Conservation (phyloP, 129 eudicot species). For the Sambucus nigra region DNA sequence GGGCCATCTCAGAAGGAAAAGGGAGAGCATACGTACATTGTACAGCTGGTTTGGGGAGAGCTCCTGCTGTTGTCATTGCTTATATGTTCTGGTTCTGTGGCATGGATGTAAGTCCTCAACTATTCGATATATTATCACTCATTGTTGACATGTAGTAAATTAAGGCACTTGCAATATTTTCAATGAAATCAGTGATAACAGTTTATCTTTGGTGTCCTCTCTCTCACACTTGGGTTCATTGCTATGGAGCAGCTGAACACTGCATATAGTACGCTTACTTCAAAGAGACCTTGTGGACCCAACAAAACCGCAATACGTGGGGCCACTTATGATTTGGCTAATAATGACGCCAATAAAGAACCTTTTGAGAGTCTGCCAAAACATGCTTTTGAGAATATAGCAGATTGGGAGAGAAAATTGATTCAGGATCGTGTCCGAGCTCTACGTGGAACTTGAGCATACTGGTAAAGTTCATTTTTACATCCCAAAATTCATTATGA, state of each 20-base stretch:
- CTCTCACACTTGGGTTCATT: background rate
- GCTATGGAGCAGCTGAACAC: slow-evolving; percentile 46
- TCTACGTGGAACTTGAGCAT: slow-evolving; percentile 58
- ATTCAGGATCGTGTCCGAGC: slow-evolving; percentile 74
- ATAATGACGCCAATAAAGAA: slow-evolving; percentile 65
- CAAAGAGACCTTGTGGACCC: slow-evolving; percentile 93
- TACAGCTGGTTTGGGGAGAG: slow-evolving; percentile 96
- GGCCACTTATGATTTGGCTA: slow-evolving; percentile 85
- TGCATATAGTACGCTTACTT: slow-evolving; percentile 51
- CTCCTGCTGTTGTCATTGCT: slow-evolving; percentile 93
- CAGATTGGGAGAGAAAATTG: slow-evolving; percentile 86
- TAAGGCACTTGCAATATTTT: too few relatives aligned
- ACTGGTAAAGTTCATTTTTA: background rate
- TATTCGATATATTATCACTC: background rate
- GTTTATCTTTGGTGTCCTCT: background rate
- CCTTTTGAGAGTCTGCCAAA: slow-evolving; percentile 74
- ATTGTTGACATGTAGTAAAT: background rate
- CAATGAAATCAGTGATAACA: background rate
- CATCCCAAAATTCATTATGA: background rate
- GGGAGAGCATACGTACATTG: slow-evolving; percentile 87
- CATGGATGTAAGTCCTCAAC: slow-evolving; percentile 59
- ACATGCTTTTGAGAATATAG: slow-evolving; percentile 63
- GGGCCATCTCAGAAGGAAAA: slow-evolving; percentile 84
- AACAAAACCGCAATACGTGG: slow-evolving; percentile 74
- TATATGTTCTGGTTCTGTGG: slow-evolving; percentile 84